These are phyloP conservation scores for Microcyclospora tardicrescens DNA, from an alignment of 2,329 filamentous ascomycete genomes.

Conservation along the genomic window DNA sequence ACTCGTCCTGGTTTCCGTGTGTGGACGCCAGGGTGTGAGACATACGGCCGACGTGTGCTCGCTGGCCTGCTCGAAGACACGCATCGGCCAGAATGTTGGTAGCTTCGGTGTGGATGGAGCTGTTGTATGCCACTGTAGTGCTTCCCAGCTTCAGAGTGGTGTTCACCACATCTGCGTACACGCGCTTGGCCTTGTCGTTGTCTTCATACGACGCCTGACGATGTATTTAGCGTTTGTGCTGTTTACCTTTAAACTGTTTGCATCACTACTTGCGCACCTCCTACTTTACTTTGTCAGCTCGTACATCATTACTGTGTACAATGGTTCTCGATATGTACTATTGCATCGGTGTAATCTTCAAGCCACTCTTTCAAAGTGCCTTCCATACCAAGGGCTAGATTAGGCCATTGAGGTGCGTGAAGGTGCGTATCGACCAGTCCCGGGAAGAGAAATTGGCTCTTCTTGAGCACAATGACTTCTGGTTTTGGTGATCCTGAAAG, in stretches of 20 bases:
- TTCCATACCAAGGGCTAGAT: slow-evolving; percentile 32
- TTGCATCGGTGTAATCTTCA: slow-evolving; percentile 21
- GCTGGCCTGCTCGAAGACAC: slow-evolving; percentile 41
- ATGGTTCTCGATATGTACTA: slow-evolving; percentile 1
- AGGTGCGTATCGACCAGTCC: slow-evolving; percentile 56
- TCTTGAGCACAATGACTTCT: slow-evolving; percentile 22
- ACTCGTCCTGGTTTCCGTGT: slow-evolving; percentile 18
- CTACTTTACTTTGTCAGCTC: background rate
- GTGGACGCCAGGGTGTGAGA: slow-evolving; percentile 38
- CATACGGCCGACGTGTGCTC: slow-evolving; percentile 50
- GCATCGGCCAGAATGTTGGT: slow-evolving; percentile 45
- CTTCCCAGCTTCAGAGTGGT: slow-evolving; percentile 50
- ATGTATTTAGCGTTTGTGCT: slow-evolving; percentile 20
- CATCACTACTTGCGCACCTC: background rate
- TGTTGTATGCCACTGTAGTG: slow-evolving; percentile 50
- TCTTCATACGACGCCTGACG: slow-evolving; percentile 45
- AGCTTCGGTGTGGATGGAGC: slow-evolving; percentile 42
- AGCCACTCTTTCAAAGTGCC: slow-evolving; percentile 41
- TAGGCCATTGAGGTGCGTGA: slow-evolving; percentile 47
- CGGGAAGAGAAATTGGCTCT: slow-evolving; percentile 43
- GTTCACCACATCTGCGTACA: slow-evolving; percentile 41
- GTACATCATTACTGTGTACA: too few species aligned
- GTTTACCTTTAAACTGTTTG: background rate
- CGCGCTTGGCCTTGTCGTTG: slow-evolving; percentile 14
- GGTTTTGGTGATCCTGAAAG: slow-evolving; percentile 3